Evolutionary conservation across 805 yeast species (phyloP).

Genomic region (Aciculoconidium aculeatum): DNA sequence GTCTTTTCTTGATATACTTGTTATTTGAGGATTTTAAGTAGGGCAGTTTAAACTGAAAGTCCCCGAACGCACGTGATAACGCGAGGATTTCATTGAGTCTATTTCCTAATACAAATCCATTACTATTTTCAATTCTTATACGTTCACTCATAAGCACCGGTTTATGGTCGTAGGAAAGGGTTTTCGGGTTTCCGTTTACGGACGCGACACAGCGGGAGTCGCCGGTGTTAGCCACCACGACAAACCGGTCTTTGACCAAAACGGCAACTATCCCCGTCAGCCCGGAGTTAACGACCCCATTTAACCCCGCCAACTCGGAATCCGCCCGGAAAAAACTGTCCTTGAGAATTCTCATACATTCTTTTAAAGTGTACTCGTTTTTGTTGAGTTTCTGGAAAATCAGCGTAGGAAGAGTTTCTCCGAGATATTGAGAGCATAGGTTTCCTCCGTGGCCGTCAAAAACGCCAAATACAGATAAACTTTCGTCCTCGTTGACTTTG

Average conservation of each 20-base stretch:
- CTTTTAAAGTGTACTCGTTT: slow-evolving; percentile 4
- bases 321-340: slow-evolving; percentile 35
- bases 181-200: slow-evolving; percentile 49
- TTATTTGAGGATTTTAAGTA: slow-evolving; percentile 25
- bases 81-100: slow-evolving; percentile 41
- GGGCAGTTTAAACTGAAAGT: slow-evolving; percentile 37
- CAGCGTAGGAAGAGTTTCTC: slow-evolving; percentile 33
- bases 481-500: slow-evolving; percentile 37
- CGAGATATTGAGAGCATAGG: slow-evolving; percentile 50
- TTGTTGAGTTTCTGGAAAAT: slow-evolving; percentile 26
- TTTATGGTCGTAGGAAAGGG: slow-evolving; percentile 40
- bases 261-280: slow-evolving; percentile 35
- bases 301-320: slow-evolving; percentile 18
- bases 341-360: slow-evolving; percentile 18
- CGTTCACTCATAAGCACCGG: slow-evolving; percentile 40
- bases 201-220: slow-evolving; percentile 67
- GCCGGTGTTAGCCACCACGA: slow-evolving; percentile 67
- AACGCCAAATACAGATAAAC: slow-evolving; percentile 54
- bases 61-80: slow-evolving; percentile 41
- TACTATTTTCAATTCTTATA: slow-evolving; percentile 36
- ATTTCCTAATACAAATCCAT: slow-evolving; percentile 31
- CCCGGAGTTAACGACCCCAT: slow-evolving; percentile 32
- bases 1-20: slow-evolving; percentile 22
- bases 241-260: slow-evolving; percentile 24
- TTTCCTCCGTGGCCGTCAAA: slow-evolving; percentile 84